Conservation (phyloP, 805 yeast genomes). For the Saccharomycopsis babjevae region DNA sequence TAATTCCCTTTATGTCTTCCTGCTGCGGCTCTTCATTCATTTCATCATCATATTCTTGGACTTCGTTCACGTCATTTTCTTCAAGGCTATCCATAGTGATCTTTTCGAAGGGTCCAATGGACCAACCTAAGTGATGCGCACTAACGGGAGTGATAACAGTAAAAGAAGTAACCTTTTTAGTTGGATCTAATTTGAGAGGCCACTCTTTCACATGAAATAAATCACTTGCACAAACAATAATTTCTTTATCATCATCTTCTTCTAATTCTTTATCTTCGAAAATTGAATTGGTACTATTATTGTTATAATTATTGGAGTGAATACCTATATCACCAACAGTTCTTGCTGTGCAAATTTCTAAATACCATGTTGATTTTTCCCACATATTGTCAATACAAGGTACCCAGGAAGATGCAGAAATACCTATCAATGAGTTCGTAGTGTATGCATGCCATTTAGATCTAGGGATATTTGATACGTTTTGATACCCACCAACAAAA, state of each 20-base stretch:
- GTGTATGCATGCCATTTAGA: conserved; percentile 80
- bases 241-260: conserved; percentile 33
- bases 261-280: conserved; percentile 24
- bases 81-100: conserved; percentile 33
- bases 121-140: conserved; percentile 93
- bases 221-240: conserved; percentile 64
- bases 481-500: conserved; percentile 54
- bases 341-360: conserved; percentile 77
- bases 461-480: conserved; percentile 28
- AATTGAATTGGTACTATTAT: conserved; percentile 10
- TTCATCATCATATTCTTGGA: conserved; percentile 27
- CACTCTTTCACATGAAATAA: conserved; percentile 52
- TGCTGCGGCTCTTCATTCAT: conserved; percentile 23
- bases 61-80: conserved; percentile 27
- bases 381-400: conserved; percentile 88
- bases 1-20: conserved; percentile 41
- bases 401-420: conserved; percentile 92
- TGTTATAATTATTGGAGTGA: conserved; percentile 23
- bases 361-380: conserved; percentile 87
- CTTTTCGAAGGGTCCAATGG: conserved; percentile 77
- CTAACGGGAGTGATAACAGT: conserved; percentile 75
- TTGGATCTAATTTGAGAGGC: conserved; percentile 65
- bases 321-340: conserved; percentile 61
- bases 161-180: conserved; percentile 67
- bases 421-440: conserved; percentile 61